A percentile compares a stretch with the other conserved stretches of the same genome.
These are phyloP conservation scores for Lachnellula arida DNA, from an alignment of 2,329 filamentous ascomycete genomes.

Conservation along the genomic window DNA sequence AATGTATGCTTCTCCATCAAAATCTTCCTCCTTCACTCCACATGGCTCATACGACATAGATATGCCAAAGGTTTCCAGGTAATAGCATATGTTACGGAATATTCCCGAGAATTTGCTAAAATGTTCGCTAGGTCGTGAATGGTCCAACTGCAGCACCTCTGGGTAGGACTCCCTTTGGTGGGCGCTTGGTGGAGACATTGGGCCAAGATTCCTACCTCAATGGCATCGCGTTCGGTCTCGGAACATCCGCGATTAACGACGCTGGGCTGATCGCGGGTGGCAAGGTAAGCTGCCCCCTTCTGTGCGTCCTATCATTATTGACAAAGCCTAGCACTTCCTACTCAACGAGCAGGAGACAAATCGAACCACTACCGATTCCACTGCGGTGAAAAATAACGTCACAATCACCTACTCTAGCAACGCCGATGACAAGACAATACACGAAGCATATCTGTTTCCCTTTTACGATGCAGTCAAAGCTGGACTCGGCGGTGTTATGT, in stretches of 20 bases:
- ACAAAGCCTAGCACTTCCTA: slow-evolving; percentile 10
- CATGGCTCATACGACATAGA: slow-evolving; percentile 17
- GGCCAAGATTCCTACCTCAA: slow-evolving; percentile 17
- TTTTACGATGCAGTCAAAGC: slow-evolving; percentile 11
- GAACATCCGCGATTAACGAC: slow-evolving; percentile 10
- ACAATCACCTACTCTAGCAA: slow-evolving; percentile 30
- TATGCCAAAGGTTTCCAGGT: not conserved
- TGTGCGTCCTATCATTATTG: no score
- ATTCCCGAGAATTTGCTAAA: no score
- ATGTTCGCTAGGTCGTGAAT: slow-evolving; percentile 3
- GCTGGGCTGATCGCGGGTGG: slow-evolving; percentile 14
- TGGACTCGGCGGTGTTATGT: slow-evolving; percentile 15
- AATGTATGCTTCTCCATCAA: no score
- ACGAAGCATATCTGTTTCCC: slow-evolving; percentile 74
- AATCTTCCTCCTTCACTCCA: no score
- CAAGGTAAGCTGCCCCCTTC: not conserved
- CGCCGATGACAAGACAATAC: slow-evolving; percentile 63
- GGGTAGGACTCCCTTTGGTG: slow-evolving; percentile 16
- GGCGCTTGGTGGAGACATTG: slow-evolving; percentile 15
- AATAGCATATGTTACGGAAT: no score
- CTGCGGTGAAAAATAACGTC: slow-evolving; percentile 1
- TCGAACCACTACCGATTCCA: not conserved
- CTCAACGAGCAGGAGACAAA: slow-evolving; percentile 22
- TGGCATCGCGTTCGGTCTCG: slow-evolving; percentile 19
- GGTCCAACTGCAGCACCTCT: slow-evolving; percentile 14